Evolutionary conservation across 208 protist genomes (phyloP), one percentile per base, ranked within the genome.

Genomic region (Herpetomonas tarakana): DNA sequence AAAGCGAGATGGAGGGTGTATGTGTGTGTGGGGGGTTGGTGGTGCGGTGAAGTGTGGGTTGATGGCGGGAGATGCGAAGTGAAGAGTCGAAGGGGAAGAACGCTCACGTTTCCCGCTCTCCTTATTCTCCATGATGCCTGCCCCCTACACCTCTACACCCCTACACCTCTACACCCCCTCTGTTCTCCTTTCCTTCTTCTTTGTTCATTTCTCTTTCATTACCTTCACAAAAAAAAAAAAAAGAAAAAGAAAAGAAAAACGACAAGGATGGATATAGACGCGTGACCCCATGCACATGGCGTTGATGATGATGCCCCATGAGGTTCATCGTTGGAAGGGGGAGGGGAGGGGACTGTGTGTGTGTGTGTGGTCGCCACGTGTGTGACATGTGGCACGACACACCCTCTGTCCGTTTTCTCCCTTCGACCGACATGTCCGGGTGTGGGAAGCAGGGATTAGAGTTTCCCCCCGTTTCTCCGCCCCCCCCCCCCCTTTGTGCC

Each of bases 111-210:
- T 59, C n/a, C n/a, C 58, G 2, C 25, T 6, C 59, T 24, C 21
- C 56, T 24, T 29, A 24, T 26, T 59, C 63, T 11, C 19, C 7
- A 21, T 11, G 16, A 27, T 22, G 52, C n/a, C 3, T 12, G 46
- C 24, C 18, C 14, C 27, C 44, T 21, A 14, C 44, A 12, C 6
- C 52, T 44, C 4, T 39, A 24, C 16, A 2, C 26, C 52, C 27
- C 16, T 47, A 26, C 31, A 51, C 0, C 58, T 55, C 16, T 35
- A 21, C 50, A 19, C 29, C 30, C 35, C 44, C 30, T 54, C n/a
- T 62, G 3, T 24, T 54, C 54, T 55, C 25, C 24, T 45, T 55
- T 52, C 11, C 38, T 47, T 46, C 28, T 58, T 55, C 39, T 41
- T 55, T 39, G 6, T 52, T 55, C 22, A 55, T 55, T 55, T 55